Conservation (phyloP, 2,329 filamentous ascomycete species). For the Alternaria metachromatica region DNA sequence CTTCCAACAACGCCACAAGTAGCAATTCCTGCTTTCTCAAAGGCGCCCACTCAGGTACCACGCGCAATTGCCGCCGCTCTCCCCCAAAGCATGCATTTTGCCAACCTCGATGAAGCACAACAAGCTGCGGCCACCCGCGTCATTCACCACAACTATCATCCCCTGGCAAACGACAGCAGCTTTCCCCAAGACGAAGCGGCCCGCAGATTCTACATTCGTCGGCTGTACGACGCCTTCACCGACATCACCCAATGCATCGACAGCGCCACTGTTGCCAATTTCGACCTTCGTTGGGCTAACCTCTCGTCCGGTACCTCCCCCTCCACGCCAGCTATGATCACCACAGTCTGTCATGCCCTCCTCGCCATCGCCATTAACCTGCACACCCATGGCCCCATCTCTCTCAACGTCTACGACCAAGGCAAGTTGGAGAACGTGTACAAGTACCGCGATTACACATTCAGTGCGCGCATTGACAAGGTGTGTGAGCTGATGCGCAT, state of each 20-base stretch:
- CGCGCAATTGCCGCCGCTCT: neutral
- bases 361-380: conserved; percentile 4
- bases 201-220: neutral
- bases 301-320: neutral
- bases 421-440: neutral
- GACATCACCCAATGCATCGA: conserved; percentile 6
- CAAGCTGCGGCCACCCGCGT: neutral
- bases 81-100: neutral
- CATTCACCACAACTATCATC: neutral
- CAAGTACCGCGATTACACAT: neutral
- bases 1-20: neutral
- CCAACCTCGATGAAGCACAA: neutral
- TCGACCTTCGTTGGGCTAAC: neutral
- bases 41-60: neutral
- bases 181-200: neutral
- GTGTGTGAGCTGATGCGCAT: conserved; percentile 6
- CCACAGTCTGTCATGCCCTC: conserved; percentile 1
- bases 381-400: conserved; percentile 2
- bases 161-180: neutral
- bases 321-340: neutral
- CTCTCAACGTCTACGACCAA: conserved; percentile 1
- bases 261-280: neutral
- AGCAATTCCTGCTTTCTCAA: neutral
- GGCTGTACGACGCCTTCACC: conserved; percentile 1
- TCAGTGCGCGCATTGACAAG: neutral